These are phyloP conservation scores for Darksidea phi DNA, from an alignment of 495 filamentous ascomycete genomes.

Conservation along the genomic window DNA sequence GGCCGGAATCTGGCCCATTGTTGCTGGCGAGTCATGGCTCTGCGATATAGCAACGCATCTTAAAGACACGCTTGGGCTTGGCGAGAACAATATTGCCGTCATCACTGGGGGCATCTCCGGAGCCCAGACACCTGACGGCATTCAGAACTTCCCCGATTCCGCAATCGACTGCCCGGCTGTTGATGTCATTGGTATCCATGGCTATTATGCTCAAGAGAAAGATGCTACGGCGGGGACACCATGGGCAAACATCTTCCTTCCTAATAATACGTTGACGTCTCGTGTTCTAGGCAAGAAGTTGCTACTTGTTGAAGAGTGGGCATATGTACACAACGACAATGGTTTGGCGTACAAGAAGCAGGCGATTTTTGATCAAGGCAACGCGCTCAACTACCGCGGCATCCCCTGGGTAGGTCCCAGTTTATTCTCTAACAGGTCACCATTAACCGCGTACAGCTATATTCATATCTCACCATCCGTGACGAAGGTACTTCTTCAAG, in stretches of 20 bases:
- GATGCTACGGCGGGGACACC: constrained; percentile 28
- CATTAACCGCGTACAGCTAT: constrained; percentile 15
- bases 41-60: constrained; percentile 34
- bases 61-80: constrained; percentile 27
- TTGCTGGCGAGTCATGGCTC: constrained; percentile 29
- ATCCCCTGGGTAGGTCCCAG: constrained; percentile 30
- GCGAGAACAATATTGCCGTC: constrained; percentile 32
- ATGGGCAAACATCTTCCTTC: constrained; percentile 33
- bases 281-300: constrained; percentile 28
- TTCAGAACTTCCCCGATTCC: constrained; percentile 27
- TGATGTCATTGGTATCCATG: constrained; percentile 36
- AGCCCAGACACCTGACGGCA: constrained; percentile 11
- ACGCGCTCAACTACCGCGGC: constrained; percentile 33
- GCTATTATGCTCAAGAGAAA: constrained; percentile 15
- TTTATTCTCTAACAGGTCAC: not conserved
- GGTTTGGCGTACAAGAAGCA: constrained; percentile 24
- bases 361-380: constrained; percentile 31
- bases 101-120: constrained; percentile 34
- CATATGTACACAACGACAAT: constrained; percentile 13
- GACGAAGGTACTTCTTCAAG: constrained; percentile 16
- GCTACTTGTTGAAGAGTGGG: constrained; percentile 28
- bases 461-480: constrained; percentile 15
- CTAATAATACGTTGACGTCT: constrained; percentile 28
- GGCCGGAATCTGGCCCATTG: constrained; percentile 29
- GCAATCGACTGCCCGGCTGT: constrained; percentile 29